Percentiles rank a stretch among this genome's conserved stretches.
Conservation (phyloP, 2,329 filamentous ascomycete genomes). For the Aspergillus novofumigatus region DNA sequence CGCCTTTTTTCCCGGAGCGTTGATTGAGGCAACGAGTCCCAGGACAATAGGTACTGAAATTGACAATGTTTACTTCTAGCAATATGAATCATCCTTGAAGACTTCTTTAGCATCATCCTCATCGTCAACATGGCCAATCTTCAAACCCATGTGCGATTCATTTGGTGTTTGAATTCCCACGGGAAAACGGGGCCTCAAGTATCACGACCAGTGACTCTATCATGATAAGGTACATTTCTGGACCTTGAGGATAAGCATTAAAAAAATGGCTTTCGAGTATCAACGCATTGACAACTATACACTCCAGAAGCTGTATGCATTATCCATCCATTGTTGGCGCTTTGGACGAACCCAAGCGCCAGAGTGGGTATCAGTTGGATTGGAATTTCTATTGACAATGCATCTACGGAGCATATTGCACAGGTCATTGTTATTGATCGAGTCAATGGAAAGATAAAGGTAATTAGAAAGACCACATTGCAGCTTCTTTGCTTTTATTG, state of each 20-base stretch:
- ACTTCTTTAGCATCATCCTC: neutral
- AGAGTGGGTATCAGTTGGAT: conserved; percentile 2
- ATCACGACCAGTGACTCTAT: neutral
- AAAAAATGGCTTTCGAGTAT: neutral
- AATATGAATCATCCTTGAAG: neutral
- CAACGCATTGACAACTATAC: neutral
- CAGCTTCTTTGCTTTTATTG: neutral
- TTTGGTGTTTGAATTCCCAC: neutral
- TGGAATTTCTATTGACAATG: neutral
- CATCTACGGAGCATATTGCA: neutral
- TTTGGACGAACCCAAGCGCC: conserved; percentile 1
- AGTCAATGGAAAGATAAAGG: neutral
- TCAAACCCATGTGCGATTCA: neutral
- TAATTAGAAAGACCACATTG: neutral
- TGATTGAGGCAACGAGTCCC: neutral
- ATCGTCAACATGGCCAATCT: neutral
- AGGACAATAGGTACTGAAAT: neutral
- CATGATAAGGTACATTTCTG: neutral
- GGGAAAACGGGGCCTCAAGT: too few relatives aligned
- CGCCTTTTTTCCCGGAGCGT: neutral
- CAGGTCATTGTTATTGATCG: neutral
- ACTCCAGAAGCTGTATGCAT: neutral
- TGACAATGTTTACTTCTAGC: neutral
- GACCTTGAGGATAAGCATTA: neutral
- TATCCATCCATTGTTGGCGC: neutral